Conservation (phyloP, 345 rosid genomes). For the Bruguiera gymnorhiza region DNA sequence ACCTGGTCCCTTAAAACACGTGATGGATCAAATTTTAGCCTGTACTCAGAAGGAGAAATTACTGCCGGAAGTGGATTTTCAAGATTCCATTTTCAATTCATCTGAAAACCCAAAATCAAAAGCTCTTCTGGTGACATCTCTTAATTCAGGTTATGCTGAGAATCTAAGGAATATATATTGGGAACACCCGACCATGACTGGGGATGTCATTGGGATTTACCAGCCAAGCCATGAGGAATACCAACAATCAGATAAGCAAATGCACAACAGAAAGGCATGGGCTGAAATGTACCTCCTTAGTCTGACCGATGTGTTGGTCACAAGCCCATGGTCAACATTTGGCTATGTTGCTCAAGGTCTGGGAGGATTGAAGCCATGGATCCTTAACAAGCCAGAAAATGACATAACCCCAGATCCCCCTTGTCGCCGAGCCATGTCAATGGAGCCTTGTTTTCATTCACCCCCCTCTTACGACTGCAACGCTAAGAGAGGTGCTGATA, state of each 20-base stretch:
- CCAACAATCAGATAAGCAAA: background rate
- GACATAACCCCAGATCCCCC: background rate
- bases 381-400: background rate
- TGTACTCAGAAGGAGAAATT: constrained; percentile 13
- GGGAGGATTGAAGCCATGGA: background rate
- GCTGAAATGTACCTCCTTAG: background rate
- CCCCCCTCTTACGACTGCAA: background rate
- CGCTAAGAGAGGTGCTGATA: background rate
- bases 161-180: background rate
- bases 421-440: background rate
- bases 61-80: background rate
- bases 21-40: constrained; percentile 17
- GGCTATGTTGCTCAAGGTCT: background rate
- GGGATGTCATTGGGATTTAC: background rate
- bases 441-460: background rate
- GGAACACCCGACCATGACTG: background rate
- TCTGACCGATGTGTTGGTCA: background rate
- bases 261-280: background rate
- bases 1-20: background rate
- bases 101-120: too few relatives aligned
- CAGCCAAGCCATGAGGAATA: background rate
- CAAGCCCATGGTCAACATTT: background rate
- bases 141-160: background rate
- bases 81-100: too few relatives aligned
- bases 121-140: too few relatives aligned